A percentile compares a stretch with the other conserved stretches of the same genome.
Evolutionary conservation across 495 filamentous ascomycete genomes (phyloP).

Genomic region (Penicillium roqueforti): DNA sequence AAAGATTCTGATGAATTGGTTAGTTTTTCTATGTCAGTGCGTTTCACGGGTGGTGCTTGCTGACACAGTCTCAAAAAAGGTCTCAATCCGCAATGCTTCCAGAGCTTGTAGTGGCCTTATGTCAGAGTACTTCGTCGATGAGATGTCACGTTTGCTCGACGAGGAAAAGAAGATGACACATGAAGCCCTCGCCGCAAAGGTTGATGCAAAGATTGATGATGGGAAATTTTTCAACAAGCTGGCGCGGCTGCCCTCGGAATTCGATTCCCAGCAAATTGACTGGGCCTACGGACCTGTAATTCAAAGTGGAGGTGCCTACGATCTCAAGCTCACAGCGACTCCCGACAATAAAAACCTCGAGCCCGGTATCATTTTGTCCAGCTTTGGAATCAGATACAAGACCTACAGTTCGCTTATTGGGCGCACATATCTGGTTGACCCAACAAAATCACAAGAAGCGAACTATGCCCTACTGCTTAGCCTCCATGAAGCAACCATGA

Average conservation of each 20-base stretch:
- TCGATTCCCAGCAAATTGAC: conserved; percentile 88
- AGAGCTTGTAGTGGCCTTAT: conserved; percentile 88
- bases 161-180: conserved; percentile 96
- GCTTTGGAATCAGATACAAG: conserved; percentile 88
- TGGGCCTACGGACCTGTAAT: conserved; percentile 90
- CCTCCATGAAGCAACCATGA: conserved; percentile 81
- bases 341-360: conserved; percentile 83
- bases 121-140: conserved; percentile 91
- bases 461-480: conserved; percentile 90
- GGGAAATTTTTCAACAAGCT: conserved; percentile 84
- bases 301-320: conserved; percentile 93
- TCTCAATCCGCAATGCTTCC: conserved; percentile 87
- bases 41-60: background rate
- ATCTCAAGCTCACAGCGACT: conserved; percentile 70
- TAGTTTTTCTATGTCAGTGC: conserved; percentile 18
- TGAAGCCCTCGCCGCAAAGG: conserved; percentile 71
- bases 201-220: conserved; percentile 88
- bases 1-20: conserved; percentile 94
- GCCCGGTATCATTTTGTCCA: conserved; percentile 85
- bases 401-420: conserved; percentile 88
- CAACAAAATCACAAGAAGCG: conserved; percentile 87
- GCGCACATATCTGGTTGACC: conserved; percentile 93
- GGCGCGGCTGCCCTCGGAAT: conserved; percentile 75
- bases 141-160: conserved; percentile 93
- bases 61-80: conserved; percentile 43